phyloP scores from a whole-genome alignment of 2,329 filamentous ascomycete genomes.

The Chrysosporium queenslandicum region DNA sequence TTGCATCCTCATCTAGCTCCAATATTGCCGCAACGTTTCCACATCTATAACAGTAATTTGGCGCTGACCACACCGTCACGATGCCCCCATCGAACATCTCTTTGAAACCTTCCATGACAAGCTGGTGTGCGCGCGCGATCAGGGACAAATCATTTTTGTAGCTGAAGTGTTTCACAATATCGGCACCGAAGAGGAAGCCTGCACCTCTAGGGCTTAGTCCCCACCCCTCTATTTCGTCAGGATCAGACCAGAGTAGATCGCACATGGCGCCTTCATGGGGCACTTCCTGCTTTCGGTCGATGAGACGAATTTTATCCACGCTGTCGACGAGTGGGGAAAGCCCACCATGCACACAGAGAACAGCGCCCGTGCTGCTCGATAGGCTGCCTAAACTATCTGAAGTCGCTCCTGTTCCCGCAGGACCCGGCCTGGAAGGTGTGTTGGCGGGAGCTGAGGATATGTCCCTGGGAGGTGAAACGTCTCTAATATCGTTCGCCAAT shows the following conservation, averaged over 20 bases:
- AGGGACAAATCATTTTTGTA: slow-evolving; percentile 84
- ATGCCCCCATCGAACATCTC: slow-evolving; percentile 97
- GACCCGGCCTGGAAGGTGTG: slow-evolving; percentile 50
- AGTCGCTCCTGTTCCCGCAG: slow-evolving; percentile 70
- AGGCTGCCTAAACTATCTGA: slow-evolving; percentile 50
- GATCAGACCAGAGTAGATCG: slow-evolving; percentile 94
- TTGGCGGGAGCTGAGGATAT: slow-evolving; percentile 35
- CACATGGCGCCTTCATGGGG: slow-evolving; percentile 99
- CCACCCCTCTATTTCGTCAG: slow-evolving; percentile 97
- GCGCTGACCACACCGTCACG: slow-evolving; percentile 92
- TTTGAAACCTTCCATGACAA: slow-evolving; percentile 99
- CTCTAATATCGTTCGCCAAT: slow-evolving; percentile 28
- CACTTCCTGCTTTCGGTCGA: slow-evolving; percentile 96
- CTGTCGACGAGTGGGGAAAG: slow-evolving; percentile 83
- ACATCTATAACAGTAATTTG: slow-evolving; percentile 95
- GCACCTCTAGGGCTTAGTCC: slow-evolving; percentile 86
- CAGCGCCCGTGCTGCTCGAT: slow-evolving; percentile 58
- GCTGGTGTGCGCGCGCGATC: slow-evolving; percentile 87
- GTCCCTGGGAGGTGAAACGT: slow-evolving; percentile 34
- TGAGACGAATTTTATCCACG: slow-evolving; percentile 86
- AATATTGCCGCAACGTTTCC: slow-evolving; percentile 93
- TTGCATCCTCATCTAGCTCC: slow-evolving; percentile 79
- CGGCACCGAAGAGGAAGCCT: slow-evolving; percentile 84
- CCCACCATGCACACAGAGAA: slow-evolving; percentile 92
- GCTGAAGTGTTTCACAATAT: slow-evolving; percentile 95